These are phyloP conservation scores for Pugionium cornutum DNA, from an alignment of 345 rosid species.

Conservation along the genomic window DNA sequence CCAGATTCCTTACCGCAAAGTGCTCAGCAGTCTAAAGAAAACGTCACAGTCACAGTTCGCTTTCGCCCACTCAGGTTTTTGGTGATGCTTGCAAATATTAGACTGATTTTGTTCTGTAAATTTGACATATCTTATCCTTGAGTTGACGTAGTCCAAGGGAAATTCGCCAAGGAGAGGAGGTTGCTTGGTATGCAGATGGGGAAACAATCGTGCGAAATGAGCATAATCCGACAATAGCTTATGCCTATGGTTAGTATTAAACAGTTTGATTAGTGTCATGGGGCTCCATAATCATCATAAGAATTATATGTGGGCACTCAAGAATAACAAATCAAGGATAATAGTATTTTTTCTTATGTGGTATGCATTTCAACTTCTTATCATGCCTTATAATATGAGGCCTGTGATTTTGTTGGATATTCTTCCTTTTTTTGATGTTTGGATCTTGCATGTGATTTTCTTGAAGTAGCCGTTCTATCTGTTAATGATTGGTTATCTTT, in stretches of 20 bases:
- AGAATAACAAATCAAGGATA: constrained; percentile 11
- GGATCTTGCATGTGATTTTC: constrained; percentile 17
- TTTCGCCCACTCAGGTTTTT: constrained; percentile 92
- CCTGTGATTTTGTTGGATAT: not conserved
- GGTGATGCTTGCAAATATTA: constrained; percentile 12
- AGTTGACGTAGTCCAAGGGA: constrained; percentile 71
- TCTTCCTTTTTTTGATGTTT: constrained; percentile 10
- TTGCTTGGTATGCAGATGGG: constrained; percentile 99
- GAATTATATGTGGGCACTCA: constrained; percentile 2
- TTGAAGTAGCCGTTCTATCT: constrained; percentile 9
- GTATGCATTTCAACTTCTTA: constrained; percentile 4
- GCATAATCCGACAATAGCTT: constrained; percentile 80
- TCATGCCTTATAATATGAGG: not conserved
- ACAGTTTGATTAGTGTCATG: constrained; percentile 9
- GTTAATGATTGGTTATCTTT: constrained; percentile 12
- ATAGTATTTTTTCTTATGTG: constrained; percentile 5
- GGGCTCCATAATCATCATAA: constrained; percentile 16
- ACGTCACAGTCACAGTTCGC: constrained; percentile 92
- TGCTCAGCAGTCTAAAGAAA: constrained; percentile 70
- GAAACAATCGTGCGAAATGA: constrained; percentile 90
- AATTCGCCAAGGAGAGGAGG: constrained; percentile 96
- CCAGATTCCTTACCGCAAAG: constrained; percentile 49
- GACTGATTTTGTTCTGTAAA: constrained; percentile 15
- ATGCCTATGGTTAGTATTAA: constrained; percentile 81
- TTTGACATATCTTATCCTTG: constrained; percentile 35